Conservation (phyloP, 1,284 basidiomycete genomes). For the Ganoderma lucidum region DNA sequence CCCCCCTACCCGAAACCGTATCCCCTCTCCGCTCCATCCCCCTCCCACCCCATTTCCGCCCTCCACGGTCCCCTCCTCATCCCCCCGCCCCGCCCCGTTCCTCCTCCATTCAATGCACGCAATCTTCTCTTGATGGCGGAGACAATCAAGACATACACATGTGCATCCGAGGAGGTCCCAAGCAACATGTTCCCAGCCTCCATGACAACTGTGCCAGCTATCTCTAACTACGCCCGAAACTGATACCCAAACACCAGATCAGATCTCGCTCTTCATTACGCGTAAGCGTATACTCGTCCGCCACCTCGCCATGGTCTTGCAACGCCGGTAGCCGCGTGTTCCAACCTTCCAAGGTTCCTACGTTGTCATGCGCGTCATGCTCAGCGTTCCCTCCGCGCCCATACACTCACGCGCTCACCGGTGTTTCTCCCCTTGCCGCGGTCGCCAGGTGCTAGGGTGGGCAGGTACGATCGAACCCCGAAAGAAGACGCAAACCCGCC, state of each 20-base stretch:
- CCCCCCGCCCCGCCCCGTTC: not conserved
- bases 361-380: constrained; percentile 7
- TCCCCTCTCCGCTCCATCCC: constrained; percentile 6
- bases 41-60: constrained; percentile 9
- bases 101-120: not conserved
- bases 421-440: not conserved
- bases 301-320: not conserved
- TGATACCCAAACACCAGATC: constrained; percentile 26
- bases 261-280: constrained; percentile 31
- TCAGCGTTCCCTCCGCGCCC: constrained; percentile 9
- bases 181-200: constrained; percentile 1
- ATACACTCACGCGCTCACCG: constrained; percentile 18
- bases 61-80: constrained; percentile 15
- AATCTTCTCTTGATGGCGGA: constrained; percentile 11
- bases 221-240: constrained; percentile 21
- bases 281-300: constrained; percentile 2
- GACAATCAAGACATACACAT: constrained; percentile 11
- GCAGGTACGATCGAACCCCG: constrained; percentile 22
- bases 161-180: not conserved
- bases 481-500: constrained; percentile 9
- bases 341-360: constrained; percentile 5
- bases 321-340: not conserved
- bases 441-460: constrained; percentile 6
- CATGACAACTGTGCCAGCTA: constrained; percentile 31
- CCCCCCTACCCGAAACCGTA: constrained; percentile 12